A percentile compares a stretch with the other conserved stretches of the same genome.
phyloP scores from a whole-genome alignment of 2,329 filamentous ascomycete species.

The Chaetoscypha palmicola region DNA sequence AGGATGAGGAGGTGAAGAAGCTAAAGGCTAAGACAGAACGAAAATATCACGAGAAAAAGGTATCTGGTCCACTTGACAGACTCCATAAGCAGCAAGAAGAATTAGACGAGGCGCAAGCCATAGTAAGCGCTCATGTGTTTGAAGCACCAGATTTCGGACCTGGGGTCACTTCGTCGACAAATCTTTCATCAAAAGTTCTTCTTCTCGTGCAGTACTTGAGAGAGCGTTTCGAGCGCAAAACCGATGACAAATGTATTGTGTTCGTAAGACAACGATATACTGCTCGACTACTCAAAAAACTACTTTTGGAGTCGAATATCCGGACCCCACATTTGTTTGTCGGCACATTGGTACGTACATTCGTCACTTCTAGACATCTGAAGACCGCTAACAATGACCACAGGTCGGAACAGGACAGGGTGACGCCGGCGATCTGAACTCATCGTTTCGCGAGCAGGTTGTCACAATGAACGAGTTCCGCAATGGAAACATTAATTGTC shows the following conservation, averaged over 20 bases:
- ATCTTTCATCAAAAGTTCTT: slow-evolving; percentile 67
- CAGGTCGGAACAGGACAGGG: slow-evolving; percentile 42
- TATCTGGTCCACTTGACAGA: slow-evolving; percentile 29
- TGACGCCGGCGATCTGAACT: slow-evolving; percentile 48
- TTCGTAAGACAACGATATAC: slow-evolving; percentile 78
- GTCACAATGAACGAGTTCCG: slow-evolving; percentile 61
- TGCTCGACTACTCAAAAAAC: slow-evolving; percentile 62
- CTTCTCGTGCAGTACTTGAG: slow-evolving; percentile 53
- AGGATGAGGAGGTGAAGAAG: slow-evolving; percentile 53
- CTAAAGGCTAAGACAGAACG: slow-evolving; percentile 50
- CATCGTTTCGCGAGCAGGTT: slow-evolving; percentile 66
- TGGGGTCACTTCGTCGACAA: slow-evolving; percentile 10
- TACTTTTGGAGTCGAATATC: slow-evolving; percentile 53
- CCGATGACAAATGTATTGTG: slow-evolving; percentile 68
- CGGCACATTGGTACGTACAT: slow-evolving; percentile 51
- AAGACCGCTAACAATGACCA: slow-evolving; percentile 2
- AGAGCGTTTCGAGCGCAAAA: slow-evolving; percentile 52
- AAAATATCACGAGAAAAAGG: slow-evolving; percentile 30
- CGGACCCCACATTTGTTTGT: slow-evolving; percentile 51
- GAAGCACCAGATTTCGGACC: slow-evolving; percentile 28
- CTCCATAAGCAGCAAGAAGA: slow-evolving; percentile 47
- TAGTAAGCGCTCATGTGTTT: slow-evolving; percentile 49
- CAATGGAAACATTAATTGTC: slow-evolving; percentile 51
- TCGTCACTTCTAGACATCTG: background rate
- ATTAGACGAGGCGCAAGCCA: slow-evolving; percentile 50